Percentiles rank a stretch among this genome's conserved stretches.
These are phyloP conservation scores for Debaryomyces prosopidis DNA, from an alignment of 805 yeast genomes.

Conservation along the genomic window DNA sequence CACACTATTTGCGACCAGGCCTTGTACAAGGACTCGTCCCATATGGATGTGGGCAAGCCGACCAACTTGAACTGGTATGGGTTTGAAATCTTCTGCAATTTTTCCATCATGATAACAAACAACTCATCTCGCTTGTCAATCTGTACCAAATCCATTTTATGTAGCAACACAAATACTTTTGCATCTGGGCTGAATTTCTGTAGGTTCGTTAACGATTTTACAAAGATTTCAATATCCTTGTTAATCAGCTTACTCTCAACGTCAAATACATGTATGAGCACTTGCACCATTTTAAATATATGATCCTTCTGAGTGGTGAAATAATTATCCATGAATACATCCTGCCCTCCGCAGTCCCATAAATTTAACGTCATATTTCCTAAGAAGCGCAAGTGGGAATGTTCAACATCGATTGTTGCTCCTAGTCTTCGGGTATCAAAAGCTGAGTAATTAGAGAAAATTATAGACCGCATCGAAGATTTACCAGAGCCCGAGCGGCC, in stretches of 20 bases:
- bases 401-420: slow-evolving; percentile 98
- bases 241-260: slow-evolving; percentile 90
- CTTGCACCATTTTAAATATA: slow-evolving; percentile 93
- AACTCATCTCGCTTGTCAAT: slow-evolving; percentile 81
- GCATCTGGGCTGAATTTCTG: slow-evolving; percentile 87
- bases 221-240: slow-evolving; percentile 90
- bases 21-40: slow-evolving; percentile 94
- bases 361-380: slow-evolving; percentile 94
- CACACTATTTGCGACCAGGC: slow-evolving; percentile 98
- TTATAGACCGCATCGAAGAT: slow-evolving; percentile 95
- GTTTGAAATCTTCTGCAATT: slow-evolving; percentile 70
- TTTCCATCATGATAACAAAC: slow-evolving; percentile 80
- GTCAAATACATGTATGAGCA: slow-evolving; percentile 92
- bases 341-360: slow-evolving; percentile 99
- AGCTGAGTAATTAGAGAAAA: slow-evolving; percentile 93
- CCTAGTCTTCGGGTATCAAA: slow-evolving; percentile 94
- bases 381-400: slow-evolving; percentile 86
- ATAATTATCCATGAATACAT: slow-evolving; percentile 93
- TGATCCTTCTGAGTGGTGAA: slow-evolving; percentile 86
- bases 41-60: slow-evolving; percentile 93
- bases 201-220: slow-evolving; percentile 76
- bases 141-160: slow-evolving; percentile 95
- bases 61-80: slow-evolving; percentile 64
- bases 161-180: slow-evolving; percentile 85
- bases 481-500: slow-evolving; percentile 98